These are phyloP conservation scores for Hyphopichia homilentoma DNA, from an alignment of 805 yeast genomes.

Conservation along the genomic window DNA sequence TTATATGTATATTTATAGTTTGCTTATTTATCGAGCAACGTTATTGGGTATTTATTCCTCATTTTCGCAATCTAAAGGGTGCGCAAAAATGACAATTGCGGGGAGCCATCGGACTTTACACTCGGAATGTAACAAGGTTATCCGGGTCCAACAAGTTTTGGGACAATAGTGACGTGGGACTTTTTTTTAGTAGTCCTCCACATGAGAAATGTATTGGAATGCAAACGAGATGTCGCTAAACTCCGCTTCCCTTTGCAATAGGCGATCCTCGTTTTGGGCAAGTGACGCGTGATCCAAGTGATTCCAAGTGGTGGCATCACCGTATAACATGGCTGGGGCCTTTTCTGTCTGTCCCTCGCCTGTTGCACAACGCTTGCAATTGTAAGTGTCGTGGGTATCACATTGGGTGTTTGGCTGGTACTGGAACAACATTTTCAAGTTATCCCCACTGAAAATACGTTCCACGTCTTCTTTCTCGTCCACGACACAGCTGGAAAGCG, in stretches of 20 bases:
- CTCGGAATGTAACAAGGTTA: too few relatives aligned
- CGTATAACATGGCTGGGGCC: constrained; percentile 88
- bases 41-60: too few relatives aligned
- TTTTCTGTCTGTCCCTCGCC: constrained; percentile 50
- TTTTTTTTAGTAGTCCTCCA: too few relatives aligned
- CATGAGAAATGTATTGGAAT: constrained; percentile 91
- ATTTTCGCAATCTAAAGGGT: too few relatives aligned
- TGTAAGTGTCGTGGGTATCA: constrained; percentile 90
- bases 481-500: constrained; percentile 91
- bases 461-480: constrained; percentile 96
- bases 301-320: constrained; percentile 98
- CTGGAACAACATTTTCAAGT: constrained; percentile 69
- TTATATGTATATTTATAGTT: too few relatives aligned
- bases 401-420: constrained; percentile 65
- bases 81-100: too few relatives aligned
- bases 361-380: constrained; percentile 71
- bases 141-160: too few relatives aligned
- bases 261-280: constrained; percentile 65
- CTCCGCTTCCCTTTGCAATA: constrained; percentile 69
- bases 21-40: too few relatives aligned
- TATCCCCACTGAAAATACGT: constrained; percentile 80
- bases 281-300: constrained; percentile 69
- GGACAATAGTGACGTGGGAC: too few relatives aligned
- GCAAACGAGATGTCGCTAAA: constrained; percentile 75
- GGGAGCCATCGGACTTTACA: too few relatives aligned